Evolutionary conservation across 2,329 filamentous ascomycete genomes (phyloP).

Genomic region (Colletotrichum musicola): DNA sequence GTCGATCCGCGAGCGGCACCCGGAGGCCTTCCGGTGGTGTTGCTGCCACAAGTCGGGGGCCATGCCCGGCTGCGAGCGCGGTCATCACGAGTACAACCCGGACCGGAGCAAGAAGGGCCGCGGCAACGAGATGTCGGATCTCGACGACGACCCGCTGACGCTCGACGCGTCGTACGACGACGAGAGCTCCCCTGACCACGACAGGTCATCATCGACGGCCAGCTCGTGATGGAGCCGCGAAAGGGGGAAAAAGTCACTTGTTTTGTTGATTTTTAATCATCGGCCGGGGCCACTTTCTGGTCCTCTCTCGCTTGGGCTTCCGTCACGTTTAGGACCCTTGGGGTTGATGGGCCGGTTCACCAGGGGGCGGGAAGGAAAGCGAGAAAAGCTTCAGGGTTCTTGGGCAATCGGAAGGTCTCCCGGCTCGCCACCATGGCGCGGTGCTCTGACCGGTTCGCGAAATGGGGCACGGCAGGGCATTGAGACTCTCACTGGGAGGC

Average conservation of each 20-base stretch:
- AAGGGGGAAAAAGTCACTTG: background rate
- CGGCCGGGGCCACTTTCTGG: too few species aligned
- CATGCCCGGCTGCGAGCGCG: slow-evolving; percentile 31
- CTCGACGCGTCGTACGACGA: slow-evolving; percentile 25
- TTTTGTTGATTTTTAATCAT: background rate
- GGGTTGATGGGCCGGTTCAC: slow-evolving; percentile 9
- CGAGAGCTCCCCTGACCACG: slow-evolving; percentile 4
- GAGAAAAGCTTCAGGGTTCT: background rate
- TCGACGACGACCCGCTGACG: slow-evolving; percentile 29
- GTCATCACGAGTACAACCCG: slow-evolving; percentile 38
- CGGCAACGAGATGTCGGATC: slow-evolving; percentile 32
- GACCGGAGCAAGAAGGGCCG: slow-evolving; percentile 38
- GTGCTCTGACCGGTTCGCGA: slow-evolving; percentile 4
- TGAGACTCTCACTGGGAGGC: slow-evolving; percentile 3
- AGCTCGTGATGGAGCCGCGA: background rate
- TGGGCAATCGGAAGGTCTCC: slow-evolving; percentile 23
- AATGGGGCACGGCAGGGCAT: slow-evolving; percentile 1
- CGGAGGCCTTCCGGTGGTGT: slow-evolving; percentile 39
- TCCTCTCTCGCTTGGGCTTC: background rate
- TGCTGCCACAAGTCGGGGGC: slow-evolving; percentile 33
- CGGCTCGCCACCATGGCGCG: slow-evolving; percentile 2
- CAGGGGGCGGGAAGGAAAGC: slow-evolving; percentile 2
- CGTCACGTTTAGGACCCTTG: background rate
- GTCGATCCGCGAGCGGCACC: slow-evolving; percentile 31
- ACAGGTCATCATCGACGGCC: background rate